phyloP scores from a whole-genome alignment of 2,329 filamentous ascomycete species.

The Talaromyces sp. region DNA sequence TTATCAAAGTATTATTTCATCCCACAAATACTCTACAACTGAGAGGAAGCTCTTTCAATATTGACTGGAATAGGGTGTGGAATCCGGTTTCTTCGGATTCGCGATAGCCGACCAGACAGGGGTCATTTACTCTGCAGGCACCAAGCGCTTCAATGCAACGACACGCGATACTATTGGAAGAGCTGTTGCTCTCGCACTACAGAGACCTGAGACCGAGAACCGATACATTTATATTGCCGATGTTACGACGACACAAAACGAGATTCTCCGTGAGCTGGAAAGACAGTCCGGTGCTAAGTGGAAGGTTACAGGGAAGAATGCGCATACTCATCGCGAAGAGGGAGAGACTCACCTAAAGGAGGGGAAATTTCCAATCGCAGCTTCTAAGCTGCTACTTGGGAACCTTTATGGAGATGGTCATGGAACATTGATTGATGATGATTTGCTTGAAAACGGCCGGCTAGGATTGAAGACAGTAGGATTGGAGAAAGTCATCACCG shows the following conservation, averaged over 20 bases:
- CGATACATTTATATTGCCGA: background rate
- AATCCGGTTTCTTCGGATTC: background rate
- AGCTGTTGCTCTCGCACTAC: background rate
- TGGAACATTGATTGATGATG: background rate
- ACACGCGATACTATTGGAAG: background rate
- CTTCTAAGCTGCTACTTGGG: background rate
- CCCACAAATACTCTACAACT: background rate
- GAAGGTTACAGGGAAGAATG: background rate
- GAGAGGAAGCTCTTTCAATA: background rate
- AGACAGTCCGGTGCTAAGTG: background rate
- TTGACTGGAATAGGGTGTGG: background rate
- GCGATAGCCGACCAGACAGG: background rate
- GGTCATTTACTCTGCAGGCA: background rate
- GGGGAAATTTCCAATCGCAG: background rate
- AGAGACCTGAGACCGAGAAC: background rate
- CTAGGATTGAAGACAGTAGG: background rate
- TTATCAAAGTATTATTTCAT: background rate
- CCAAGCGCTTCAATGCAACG: background rate
- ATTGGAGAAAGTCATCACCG: background rate
- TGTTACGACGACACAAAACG: background rate
- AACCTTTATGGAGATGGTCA: background rate
- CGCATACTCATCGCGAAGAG: background rate
- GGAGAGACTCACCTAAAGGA: background rate
- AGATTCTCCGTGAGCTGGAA: background rate
- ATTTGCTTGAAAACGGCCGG: background rate